Percentiles rank a stretch among this genome's conserved stretches.
Evolutionary conservation across 345 rosid species (phyloP).

Genomic region (Heritiera littoralis): DNA sequence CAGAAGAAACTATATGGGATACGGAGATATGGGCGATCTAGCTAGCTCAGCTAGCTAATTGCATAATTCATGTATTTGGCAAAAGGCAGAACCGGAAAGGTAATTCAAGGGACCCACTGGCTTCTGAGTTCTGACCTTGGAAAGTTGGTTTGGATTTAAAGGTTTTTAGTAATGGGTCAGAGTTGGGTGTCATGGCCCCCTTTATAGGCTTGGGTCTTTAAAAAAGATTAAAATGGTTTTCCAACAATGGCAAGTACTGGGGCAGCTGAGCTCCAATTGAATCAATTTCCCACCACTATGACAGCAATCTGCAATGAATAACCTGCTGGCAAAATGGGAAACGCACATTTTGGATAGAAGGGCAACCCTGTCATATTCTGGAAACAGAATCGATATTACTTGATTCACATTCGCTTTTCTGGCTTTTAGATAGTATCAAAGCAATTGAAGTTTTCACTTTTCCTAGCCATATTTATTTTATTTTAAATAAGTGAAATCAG

Average conservation of each 20-base stretch:
- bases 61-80: not conserved
- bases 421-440: not conserved
- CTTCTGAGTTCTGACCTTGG: not conserved
- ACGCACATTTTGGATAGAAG: not conserved
- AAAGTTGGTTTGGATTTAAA: constrained; percentile 8
- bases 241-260: constrained; percentile 2
- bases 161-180: constrained; percentile 16
- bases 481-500: not conserved
- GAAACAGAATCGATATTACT: not conserved
- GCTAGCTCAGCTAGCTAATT: not conserved
- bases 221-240: not conserved
- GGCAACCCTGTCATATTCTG: not conserved
- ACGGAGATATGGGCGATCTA: not conserved
- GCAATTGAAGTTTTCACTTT: not conserved
- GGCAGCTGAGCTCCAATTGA: constrained; percentile 6
- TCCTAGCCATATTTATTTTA: no score
- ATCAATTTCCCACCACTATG: not conserved
- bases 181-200: not conserved
- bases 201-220: constrained; percentile 14
- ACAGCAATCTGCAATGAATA: not conserved
- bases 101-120: not conserved
- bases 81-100: not conserved
- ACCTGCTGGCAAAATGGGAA: not conserved
- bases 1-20: constrained; percentile 12
- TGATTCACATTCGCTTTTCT: not conserved